phyloP scores from a whole-genome alignment of 169 alveolate species.

The Theileria sp. region DNA sequence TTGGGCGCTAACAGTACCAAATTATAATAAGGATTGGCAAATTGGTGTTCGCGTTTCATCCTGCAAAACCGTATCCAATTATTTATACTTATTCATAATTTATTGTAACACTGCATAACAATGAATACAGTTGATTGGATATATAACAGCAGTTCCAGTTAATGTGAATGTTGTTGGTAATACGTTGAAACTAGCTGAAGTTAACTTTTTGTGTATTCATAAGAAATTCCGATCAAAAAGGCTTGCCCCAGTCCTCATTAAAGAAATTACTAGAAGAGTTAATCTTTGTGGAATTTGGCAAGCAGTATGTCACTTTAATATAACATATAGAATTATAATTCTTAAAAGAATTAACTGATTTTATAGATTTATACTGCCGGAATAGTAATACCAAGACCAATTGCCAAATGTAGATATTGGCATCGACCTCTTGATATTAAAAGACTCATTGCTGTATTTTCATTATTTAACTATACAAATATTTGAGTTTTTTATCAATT shows the following conservation, averaged over 20 bases:
- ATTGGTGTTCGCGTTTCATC: slow-evolving; percentile 87
- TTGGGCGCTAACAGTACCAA: slow-evolving; percentile 95
- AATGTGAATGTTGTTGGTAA: slow-evolving; percentile 77
- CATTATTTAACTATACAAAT: background rate
- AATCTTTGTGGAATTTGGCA: slow-evolving; percentile 93
- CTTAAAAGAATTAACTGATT: no score
- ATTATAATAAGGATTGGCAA: slow-evolving; percentile 86
- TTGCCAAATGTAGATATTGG: slow-evolving; percentile 88
- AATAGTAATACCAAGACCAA: slow-evolving; percentile 92
- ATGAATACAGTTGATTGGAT: slow-evolving; percentile 85
- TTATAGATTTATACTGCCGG: slow-evolving; percentile 92
- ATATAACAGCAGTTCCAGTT: slow-evolving; percentile 94
- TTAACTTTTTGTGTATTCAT: slow-evolving; percentile 97
- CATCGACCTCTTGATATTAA: slow-evolving; percentile 84
- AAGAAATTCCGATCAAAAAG: slow-evolving; percentile 94
- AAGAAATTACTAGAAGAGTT: slow-evolving; percentile 97
- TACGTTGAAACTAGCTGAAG: slow-evolving; percentile 87
- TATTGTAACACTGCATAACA: slow-evolving; percentile 57
- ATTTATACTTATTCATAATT: background rate
- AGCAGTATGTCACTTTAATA: slow-evolving; percentile 80
- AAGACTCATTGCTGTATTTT: slow-evolving; percentile 81
- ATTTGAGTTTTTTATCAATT: background rate
- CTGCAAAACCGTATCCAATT: slow-evolving; percentile 45
- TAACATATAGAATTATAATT: background rate
- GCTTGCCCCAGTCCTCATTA: slow-evolving; percentile 90